phyloP scores from a whole-genome alignment of 371 early-diverging fungal species.

The Mortierella sp. region DNA sequence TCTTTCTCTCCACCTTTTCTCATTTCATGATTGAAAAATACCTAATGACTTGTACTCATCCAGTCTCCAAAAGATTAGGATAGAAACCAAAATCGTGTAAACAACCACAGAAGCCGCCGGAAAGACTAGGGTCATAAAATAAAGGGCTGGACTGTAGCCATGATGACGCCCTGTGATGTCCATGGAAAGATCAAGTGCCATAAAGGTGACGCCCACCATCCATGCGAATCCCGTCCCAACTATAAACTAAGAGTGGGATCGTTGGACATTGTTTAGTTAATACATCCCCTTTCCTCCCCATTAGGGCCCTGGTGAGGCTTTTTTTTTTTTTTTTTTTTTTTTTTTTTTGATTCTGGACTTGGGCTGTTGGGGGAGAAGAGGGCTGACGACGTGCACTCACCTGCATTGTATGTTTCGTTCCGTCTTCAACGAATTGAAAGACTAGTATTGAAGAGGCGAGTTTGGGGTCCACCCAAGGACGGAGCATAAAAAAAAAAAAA shows the following conservation, averaged over 20 bases:
- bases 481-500: not conserved
- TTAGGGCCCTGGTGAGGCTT: not conserved
- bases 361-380: not conserved
- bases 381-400: slow-evolving; percentile 7
- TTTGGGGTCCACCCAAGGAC: not conserved
- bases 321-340: too few species aligned
- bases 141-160: slow-evolving; percentile 26
- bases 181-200: slow-evolving; percentile 26
- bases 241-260: slow-evolving; percentile 13
- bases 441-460: slow-evolving; percentile 22
- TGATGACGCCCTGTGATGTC: slow-evolving; percentile 16
- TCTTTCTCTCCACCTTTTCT: too few species aligned
- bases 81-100: slow-evolving; percentile 11
- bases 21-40: not conserved
- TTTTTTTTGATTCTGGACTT: not conserved
- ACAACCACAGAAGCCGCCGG: slow-evolving; percentile 13
- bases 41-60: slow-evolving; percentile 18
- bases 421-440: slow-evolving; percentile 38
- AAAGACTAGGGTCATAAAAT: slow-evolving; percentile 23
- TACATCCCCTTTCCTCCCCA: not conserved
- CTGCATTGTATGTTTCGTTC: slow-evolving; percentile 16
- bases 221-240: slow-evolving; percentile 11
- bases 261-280: not conserved
- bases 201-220: slow-evolving; percentile 10
- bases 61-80: slow-evolving; percentile 19